These are phyloP conservation scores for Phytophthora melonis DNA, from an alignment of 352 stramenopile genomes.

Conservation along the genomic window DNA sequence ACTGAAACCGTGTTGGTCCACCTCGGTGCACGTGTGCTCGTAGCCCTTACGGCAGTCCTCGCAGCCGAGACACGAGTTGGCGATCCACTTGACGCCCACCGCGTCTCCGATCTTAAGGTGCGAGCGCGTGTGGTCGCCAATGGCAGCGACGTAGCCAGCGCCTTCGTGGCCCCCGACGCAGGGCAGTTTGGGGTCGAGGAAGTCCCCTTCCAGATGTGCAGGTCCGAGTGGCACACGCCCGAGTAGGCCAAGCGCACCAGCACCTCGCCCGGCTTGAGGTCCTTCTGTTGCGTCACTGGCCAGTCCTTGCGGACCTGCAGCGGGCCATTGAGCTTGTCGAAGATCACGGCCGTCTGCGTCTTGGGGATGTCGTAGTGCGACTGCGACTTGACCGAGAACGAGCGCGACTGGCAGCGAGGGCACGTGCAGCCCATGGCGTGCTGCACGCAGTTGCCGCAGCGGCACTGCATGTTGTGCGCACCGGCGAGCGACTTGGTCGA, in stretches of 20 bases:
- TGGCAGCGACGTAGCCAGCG: slow-evolving; percentile 56
- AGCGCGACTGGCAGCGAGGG: slow-evolving; percentile 30
- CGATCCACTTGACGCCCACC: slow-evolving; percentile 58
- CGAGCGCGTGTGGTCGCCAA: slow-evolving; percentile 51
- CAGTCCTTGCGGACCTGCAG: slow-evolving; percentile 57
- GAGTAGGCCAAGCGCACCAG: slow-evolving; percentile 59
- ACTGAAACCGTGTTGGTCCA: slow-evolving; percentile 42
- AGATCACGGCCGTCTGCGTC: slow-evolving; percentile 58
- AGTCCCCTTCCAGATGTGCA: slow-evolving; percentile 53
- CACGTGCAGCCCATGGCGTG: slow-evolving; percentile 30
- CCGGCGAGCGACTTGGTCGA: slow-evolving; percentile 27
- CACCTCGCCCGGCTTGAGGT: slow-evolving; percentile 55
- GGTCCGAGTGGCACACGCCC: slow-evolving; percentile 59
- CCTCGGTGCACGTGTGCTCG: slow-evolving; percentile 48
- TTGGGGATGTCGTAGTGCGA: slow-evolving; percentile 52
- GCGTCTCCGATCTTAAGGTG: slow-evolving; percentile 54
- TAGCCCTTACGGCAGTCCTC: slow-evolving; percentile 59
- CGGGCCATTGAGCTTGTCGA: slow-evolving; percentile 48
- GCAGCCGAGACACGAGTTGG: slow-evolving; percentile 52
- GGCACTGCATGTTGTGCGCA: slow-evolving; percentile 25
- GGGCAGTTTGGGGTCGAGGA: slow-evolving; percentile 42
- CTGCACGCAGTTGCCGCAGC: slow-evolving; percentile 35
- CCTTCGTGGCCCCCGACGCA: slow-evolving; percentile 67
- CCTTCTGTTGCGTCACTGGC: slow-evolving; percentile 49
- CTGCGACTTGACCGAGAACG: slow-evolving; percentile 56